These are phyloP conservation scores for Fragilaria crotonensis DNA, from an alignment of 108 stramenopile genomes.

Conservation along the genomic window DNA sequence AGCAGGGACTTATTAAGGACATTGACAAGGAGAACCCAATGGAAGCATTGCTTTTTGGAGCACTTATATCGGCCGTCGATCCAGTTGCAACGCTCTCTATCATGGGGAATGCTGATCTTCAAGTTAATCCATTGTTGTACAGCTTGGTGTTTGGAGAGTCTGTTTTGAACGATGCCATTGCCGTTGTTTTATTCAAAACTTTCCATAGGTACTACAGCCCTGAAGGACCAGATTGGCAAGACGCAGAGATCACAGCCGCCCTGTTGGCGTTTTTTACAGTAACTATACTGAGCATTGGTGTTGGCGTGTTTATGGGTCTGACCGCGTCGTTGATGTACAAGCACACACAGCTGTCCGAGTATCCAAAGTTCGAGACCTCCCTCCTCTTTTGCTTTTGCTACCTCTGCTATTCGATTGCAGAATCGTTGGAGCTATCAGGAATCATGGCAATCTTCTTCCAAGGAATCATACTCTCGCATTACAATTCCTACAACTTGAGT, in stretches of 20 bases:
- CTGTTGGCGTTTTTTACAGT: constrained; percentile 64
- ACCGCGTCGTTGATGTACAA: constrained; percentile 77
- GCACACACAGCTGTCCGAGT: constrained; percentile 74
- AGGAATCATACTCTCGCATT: constrained; percentile 88
- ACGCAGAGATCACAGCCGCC: constrained; percentile 59
- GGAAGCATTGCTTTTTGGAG: constrained; percentile 93
- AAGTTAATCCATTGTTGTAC: constrained; percentile 91
- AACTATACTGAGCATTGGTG: constrained; percentile 54
- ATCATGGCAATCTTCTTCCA: constrained; percentile 97
- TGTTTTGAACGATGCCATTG: constrained; percentile 97
- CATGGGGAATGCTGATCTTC: constrained; percentile 81
- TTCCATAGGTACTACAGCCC: constrained; percentile 80
- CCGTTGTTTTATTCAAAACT: constrained; percentile 95
- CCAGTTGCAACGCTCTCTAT: constrained; percentile 96
- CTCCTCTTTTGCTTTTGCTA: constrained; percentile 94
- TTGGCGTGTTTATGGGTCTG: constrained; percentile 88
- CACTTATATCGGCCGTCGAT: constrained; percentile 93
- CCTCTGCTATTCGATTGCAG: constrained; percentile 88
- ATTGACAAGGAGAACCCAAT: constrained; percentile 87
- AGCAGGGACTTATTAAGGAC: constrained; percentile 53
- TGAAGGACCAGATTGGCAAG: constrained; percentile 56
- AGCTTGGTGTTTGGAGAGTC: constrained; percentile 94
- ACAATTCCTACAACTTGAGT: constrained; percentile 93
- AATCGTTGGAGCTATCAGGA: constrained; percentile 82
- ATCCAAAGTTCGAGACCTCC: constrained; percentile 90